These are phyloP conservation scores for Acacia acuminata DNA, from an alignment of 306 rosid genomes.

Conservation along the genomic window DNA sequence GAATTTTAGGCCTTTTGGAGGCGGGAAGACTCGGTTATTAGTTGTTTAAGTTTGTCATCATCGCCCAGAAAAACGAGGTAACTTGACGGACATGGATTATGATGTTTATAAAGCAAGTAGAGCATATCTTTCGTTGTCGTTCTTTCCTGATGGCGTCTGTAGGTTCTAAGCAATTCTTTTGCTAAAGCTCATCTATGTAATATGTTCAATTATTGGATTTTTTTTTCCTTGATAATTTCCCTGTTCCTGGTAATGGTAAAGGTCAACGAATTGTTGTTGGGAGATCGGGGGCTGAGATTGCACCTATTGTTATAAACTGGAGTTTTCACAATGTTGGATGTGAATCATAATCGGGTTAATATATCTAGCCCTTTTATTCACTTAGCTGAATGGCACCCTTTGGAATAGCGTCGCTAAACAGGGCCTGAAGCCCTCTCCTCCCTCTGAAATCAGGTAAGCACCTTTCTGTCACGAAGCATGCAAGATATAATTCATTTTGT, in stretches of 20 bases:
- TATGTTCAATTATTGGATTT: background rate
- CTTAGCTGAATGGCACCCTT: conserved; percentile 98
- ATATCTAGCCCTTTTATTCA: conserved; percentile 58
- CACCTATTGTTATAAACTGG: conserved; percentile 57
- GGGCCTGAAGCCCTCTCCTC: conserved; percentile 65
- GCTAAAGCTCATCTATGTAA: background rate
- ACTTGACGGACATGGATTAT: background rate
- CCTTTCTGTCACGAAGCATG: background rate
- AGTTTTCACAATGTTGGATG: conserved; percentile 71
- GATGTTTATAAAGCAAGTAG: background rate
- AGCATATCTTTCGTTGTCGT: conserved; percentile 16
- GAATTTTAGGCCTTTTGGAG: conserved; percentile 25
- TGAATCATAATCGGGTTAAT: conserved; percentile 49
- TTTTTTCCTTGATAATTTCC: background rate
- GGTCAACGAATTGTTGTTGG: conserved; percentile 69
- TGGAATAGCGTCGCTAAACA: conserved; percentile 56
- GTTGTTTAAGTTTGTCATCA: conserved; percentile 21
- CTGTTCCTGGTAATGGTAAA: conserved; percentile 37
- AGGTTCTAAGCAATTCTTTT: conserved; percentile 23
- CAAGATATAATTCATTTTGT: background rate
- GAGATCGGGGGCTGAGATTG: conserved; percentile 43
- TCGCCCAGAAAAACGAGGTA: conserved; percentile 37
- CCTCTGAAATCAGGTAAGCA: conserved; percentile 49
- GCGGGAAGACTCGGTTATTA: conserved; percentile 5
- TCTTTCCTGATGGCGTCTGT: conserved; percentile 37